phyloP scores from a whole-genome alignment of 108 stramenopile species.

The Stephanodiscus triporus region DNA sequence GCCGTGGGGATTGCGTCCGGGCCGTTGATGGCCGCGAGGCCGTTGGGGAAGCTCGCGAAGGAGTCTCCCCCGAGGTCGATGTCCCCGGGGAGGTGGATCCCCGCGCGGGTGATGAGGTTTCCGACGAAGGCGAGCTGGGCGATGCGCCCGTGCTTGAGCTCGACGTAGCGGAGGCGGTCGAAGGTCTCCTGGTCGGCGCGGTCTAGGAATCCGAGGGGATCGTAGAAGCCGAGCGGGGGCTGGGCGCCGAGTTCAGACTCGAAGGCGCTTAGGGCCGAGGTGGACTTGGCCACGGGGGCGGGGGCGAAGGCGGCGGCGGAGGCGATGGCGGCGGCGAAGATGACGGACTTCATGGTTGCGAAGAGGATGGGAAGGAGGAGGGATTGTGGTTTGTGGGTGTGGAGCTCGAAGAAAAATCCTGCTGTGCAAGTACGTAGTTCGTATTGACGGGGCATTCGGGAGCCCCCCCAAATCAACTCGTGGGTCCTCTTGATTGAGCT shows the following conservation, averaged over 20 bases:
- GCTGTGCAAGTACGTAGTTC: not conserved
- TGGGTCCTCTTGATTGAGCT: too few relatives aligned
- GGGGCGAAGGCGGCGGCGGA: slow-evolving; percentile 41
- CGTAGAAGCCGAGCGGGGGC: slow-evolving; percentile 66
- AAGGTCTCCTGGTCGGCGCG: slow-evolving; percentile 60
- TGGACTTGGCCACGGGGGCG: slow-evolving; percentile 24
- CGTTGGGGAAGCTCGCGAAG: slow-evolving; percentile 68
- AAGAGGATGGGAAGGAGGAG: not conserved
- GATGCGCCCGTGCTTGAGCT: slow-evolving; percentile 94
- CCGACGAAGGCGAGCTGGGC: slow-evolving; percentile 91
- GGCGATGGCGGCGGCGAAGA: slow-evolving; percentile 39
- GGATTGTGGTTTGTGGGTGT: not conserved
- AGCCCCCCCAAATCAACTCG: too few relatives aligned
- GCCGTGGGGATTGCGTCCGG: slow-evolving; percentile 33
- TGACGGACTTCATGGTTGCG: slow-evolving; percentile 26
- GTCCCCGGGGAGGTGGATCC: slow-evolving; percentile 53
- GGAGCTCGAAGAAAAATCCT: not conserved
- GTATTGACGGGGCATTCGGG: too few relatives aligned
- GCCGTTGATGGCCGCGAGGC: slow-evolving; percentile 64
- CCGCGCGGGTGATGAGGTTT: slow-evolving; percentile 47
- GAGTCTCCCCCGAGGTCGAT: slow-evolving; percentile 68
- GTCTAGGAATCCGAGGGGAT: slow-evolving; percentile 64
- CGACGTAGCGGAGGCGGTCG: slow-evolving; percentile 82
- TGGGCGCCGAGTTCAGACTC: slow-evolving; percentile 58
- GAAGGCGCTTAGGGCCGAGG: slow-evolving; percentile 55